These are phyloP conservation scores for Suillus plorans DNA, from an alignment of 768 basidiomycete species.

Conservation along the genomic window DNA sequence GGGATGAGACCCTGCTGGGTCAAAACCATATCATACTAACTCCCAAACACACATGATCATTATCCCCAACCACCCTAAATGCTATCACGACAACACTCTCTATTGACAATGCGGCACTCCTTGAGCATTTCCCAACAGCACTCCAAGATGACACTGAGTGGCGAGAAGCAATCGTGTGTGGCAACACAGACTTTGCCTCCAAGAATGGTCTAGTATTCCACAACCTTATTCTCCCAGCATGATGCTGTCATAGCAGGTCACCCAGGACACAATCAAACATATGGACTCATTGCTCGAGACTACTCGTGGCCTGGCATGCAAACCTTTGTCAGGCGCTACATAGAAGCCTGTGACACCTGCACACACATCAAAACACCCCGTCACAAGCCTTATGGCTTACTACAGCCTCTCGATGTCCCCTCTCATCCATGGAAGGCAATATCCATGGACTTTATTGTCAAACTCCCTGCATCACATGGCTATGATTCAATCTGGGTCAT, in stretches of 20 bases:
- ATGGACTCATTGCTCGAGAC: too few relatives aligned
- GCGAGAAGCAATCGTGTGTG: conserved; percentile 15
- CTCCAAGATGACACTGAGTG: conserved; percentile 27
- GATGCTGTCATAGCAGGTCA: too few relatives aligned
- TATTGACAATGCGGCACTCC: conserved; percentile 18
- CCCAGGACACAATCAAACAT: too few relatives aligned
- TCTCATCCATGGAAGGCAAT: conserved; percentile 34
- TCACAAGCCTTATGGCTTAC: too few relatives aligned
- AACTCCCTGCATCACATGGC: too few relatives aligned
- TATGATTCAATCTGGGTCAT: conserved; percentile 34
- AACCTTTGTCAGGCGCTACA: neutral
- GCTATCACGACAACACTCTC: conserved; percentile 21
- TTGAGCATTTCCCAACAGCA: conserved; percentile 16
- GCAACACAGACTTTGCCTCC: conserved; percentile 13
- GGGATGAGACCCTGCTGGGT: neutral
- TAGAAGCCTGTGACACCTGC: too few relatives aligned
- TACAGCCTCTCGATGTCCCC: too few relatives aligned
- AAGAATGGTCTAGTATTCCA: conserved; percentile 20
- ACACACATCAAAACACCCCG: too few relatives aligned
- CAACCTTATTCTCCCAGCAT: neutral
- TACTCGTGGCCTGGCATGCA: neutral
- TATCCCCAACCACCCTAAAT: conserved; percentile 3
- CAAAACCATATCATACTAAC: neutral
- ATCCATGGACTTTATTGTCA: too few relatives aligned
- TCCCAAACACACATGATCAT: neutral